A percentile compares a stretch with the other conserved stretches of the same genome.
Evolutionary conservation across 768 basidiomycete genomes (phyloP).

Genomic region (Auriscalpium microsporum): DNA sequence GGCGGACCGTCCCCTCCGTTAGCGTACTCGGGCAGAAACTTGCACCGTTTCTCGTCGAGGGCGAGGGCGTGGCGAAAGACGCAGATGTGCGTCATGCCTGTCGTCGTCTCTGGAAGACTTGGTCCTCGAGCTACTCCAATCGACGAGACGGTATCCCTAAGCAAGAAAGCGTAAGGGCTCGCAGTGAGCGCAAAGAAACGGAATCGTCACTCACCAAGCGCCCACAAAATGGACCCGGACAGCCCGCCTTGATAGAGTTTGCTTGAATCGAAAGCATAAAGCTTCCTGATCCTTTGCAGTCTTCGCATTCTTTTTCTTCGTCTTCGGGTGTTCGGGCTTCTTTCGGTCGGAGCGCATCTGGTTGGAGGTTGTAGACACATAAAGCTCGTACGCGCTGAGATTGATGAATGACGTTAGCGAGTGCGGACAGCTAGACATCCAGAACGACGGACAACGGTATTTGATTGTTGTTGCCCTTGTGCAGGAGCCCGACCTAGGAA

Average conservation of each 20-base stretch:
- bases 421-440: no score
- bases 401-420: not conserved
- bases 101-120: constrained; percentile 26
- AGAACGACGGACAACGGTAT: constrained; percentile 27
- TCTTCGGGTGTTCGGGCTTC: no score
- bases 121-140: constrained; percentile 28
- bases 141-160: constrained; percentile 40
- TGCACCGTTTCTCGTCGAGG: constrained; percentile 35
- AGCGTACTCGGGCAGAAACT: constrained; percentile 37
- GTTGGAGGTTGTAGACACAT: not conserved
- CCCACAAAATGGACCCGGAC: constrained; percentile 36
- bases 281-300: no score
- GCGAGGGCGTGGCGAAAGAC: no score
- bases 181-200: not conserved
- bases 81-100: constrained; percentile 23
- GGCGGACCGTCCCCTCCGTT: constrained; percentile 16
- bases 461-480: constrained; percentile 31
- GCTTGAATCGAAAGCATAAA: no score
- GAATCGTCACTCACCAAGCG: constrained; percentile 26
- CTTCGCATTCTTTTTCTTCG: no score
- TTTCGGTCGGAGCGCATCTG: no score
- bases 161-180: not conserved
- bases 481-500: constrained; percentile 31
- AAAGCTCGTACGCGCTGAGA: constrained; percentile 29
- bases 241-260: no score